phyloP scores from a whole-genome alignment of 1,139 yeast species.

The Candida smagusa region DNA sequence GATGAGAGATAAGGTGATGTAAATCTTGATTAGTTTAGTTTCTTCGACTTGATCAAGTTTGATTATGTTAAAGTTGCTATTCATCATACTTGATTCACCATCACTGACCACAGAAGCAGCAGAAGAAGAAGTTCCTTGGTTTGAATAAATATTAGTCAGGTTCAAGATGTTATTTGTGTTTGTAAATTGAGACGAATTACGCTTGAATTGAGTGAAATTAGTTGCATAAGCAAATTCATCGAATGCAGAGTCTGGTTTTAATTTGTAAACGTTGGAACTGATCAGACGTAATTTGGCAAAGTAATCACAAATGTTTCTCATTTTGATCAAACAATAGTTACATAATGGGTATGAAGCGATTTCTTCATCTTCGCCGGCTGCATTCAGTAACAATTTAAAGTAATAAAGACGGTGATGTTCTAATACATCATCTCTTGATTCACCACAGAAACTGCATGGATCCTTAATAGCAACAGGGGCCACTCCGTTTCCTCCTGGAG shows the following conservation, averaged over 20 bases:
- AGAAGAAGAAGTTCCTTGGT: conserved; percentile 1
- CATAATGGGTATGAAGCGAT: conserved; percentile 67
- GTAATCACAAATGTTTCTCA: conserved; percentile 77
- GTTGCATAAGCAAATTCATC: conserved; percentile 20
- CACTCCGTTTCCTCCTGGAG: neutral
- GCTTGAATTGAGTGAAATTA: conserved; percentile 18
- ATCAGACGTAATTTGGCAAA: conserved; percentile 70
- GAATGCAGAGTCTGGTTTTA: conserved; percentile 21
- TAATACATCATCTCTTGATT: conserved; percentile 60
- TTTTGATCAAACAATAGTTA: conserved; percentile 73
- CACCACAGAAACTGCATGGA: conserved; percentile 84
- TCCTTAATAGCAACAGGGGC: conserved; percentile 69
- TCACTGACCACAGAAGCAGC: conserved; percentile 5
- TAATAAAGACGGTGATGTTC: conserved; percentile 77
- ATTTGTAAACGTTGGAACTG: conserved; percentile 46
- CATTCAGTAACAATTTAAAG: conserved; percentile 40
- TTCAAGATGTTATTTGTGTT: conserved; percentile 2
- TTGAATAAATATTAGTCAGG: conserved; percentile 2
- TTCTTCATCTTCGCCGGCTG: conserved; percentile 18
- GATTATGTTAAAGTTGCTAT: conserved; percentile 10
- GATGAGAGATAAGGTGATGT: conserved; percentile 25
- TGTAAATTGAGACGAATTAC: conserved; percentile 11
- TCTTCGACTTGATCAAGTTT: conserved; percentile 16
- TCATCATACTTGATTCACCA: conserved; percentile 9
- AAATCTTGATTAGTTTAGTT: conserved; percentile 20